Base-by-base conservation (phyloP, 345 rosid species). In the Iberis pinnata region DNA sequence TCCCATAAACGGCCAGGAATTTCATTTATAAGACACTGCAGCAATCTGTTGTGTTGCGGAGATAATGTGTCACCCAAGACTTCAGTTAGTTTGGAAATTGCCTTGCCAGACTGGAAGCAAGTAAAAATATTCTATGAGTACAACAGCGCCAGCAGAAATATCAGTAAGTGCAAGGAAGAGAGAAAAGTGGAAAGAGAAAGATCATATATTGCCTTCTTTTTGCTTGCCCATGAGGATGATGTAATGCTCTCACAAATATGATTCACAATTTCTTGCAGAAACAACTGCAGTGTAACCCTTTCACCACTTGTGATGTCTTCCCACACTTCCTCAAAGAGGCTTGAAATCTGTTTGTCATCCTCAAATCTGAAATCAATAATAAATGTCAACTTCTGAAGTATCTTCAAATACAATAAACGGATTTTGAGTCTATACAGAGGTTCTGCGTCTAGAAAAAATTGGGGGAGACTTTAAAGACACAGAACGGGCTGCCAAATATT, bases 1-100 rank as follows among this genome's bases (percentile, higher is more conserved):
- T 90, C 96, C 98, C 98, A 90, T 59, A 90, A 62, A 47, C 85
- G 95, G 59, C 96, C 95, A 29, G 87, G 98, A 64, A 90, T 53
- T 74, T 90, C 98, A 71, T 79, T 78, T 73, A 79, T 52, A 31
- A 87, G 83, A 63, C 85, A 76, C 10, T 75, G 68, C 41, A 87
- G 81, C 60, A 90, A 75, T 58, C 58, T 63, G 55, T 43, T 68
- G 57, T 83, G 77, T 64, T 72, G 59, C 35, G 87, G 65, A 20
- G 95, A 90, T 61, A 90, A 62, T 22, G 90, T 78, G 62, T 84
- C 89, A 50, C 89, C 95, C 75, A 90, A 72, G 75, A 87, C 80
- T 65, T 84, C 95, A 58, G 78, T 53, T 31, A 90, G 87, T 77
- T 84, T 84, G 77, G 84, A 72, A 45, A 80, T 78, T 66, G 96